phyloP scores from a whole-genome alignment of 83 land plant species.

The Diphasiastrum complanatum region DNA sequence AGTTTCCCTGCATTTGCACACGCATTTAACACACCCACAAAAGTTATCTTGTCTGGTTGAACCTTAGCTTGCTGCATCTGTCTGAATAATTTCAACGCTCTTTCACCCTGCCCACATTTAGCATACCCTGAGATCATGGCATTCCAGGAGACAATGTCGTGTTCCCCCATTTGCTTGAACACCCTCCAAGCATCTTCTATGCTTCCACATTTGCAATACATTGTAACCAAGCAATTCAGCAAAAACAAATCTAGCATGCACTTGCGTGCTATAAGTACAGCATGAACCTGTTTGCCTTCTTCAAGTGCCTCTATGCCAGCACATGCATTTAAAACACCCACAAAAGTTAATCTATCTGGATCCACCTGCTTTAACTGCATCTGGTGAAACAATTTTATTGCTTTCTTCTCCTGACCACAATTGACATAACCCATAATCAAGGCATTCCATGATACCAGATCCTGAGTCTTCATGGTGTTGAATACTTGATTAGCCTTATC shows the following conservation, averaged over 20 bases:
- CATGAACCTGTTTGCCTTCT: too few relatives aligned
- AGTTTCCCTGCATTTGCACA: neutral
- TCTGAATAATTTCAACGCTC: neutral
- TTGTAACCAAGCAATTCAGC: too few relatives aligned
- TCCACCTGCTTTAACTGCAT: too few relatives aligned
- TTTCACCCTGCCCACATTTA: neutral
- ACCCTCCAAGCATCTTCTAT: neutral
- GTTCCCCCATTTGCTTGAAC: neutral
- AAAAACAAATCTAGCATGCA: too few relatives aligned
- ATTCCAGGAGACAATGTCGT: neutral
- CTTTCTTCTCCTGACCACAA: too few relatives aligned
- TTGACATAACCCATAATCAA: constrained; percentile 16
- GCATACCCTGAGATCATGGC: neutral
- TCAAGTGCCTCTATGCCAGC: too few relatives aligned
- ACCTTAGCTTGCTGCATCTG: neutral
- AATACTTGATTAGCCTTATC: neutral
- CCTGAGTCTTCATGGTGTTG: neutral
- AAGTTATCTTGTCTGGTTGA: neutral
- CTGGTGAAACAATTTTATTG: too few relatives aligned
- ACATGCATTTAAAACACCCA: too few relatives aligned
- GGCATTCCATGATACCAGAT: constrained; percentile 26
- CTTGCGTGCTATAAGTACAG: too few relatives aligned
- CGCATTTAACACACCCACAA: neutral
- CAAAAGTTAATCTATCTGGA: too few relatives aligned
- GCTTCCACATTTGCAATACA: too few relatives aligned